Evolutionary conservation across 2,329 filamentous ascomycete genomes (phyloP).

Genomic region (Meredithiella fracta): DNA sequence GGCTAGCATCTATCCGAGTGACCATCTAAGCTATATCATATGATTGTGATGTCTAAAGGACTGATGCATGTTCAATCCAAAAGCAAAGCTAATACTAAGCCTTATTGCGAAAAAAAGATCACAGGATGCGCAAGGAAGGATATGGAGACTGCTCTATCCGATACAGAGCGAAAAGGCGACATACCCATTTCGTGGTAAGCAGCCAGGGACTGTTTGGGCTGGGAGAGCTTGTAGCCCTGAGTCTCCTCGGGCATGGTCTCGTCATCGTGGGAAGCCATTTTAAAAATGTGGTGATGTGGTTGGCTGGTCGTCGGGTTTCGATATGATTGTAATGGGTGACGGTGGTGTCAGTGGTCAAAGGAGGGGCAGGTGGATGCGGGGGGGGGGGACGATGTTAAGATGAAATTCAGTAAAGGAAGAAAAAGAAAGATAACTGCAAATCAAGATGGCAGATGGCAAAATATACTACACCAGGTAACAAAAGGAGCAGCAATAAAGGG

Average conservation of each 20-base stretch:
- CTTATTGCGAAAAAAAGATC: not conserved
- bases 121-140: not conserved
- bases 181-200: conserved; percentile 85
- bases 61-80: too few species aligned
- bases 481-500: conserved; percentile 1
- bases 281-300: conserved; percentile 18
- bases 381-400: not conserved
- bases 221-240: conserved; percentile 92
- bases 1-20: too few species aligned
- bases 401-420: not conserved
- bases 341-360: not conserved
- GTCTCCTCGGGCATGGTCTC: conserved; percentile 78
- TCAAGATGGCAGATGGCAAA: not conserved
- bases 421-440: conserved; percentile 2
- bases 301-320: conserved; percentile 8
- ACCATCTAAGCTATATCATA: too few species aligned
- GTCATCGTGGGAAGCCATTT: conserved; percentile 55
- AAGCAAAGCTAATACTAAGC: not conserved
- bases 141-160: not conserved
- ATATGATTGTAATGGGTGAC: conserved; percentile 4
- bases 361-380: not conserved
- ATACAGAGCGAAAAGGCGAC: not conserved
- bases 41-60: too few species aligned
- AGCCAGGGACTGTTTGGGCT: conserved; percentile 89
- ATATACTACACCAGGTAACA: not conserved